Conservation (phyloP, 768 basidiomycete species). For the Mycena kentingensis region DNA sequence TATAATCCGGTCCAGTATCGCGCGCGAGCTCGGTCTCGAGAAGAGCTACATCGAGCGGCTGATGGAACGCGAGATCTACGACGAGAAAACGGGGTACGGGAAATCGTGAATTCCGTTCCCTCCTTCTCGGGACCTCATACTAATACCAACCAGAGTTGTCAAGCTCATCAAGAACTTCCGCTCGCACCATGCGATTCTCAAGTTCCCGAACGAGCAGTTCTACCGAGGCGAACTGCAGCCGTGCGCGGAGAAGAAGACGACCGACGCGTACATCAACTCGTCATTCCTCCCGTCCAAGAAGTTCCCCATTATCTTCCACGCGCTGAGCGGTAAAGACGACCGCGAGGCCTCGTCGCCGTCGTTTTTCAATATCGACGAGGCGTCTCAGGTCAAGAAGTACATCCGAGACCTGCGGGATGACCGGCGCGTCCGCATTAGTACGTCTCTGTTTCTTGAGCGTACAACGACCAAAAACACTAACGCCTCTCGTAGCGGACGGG, state of each 20-base stretch:
- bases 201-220: constrained; percentile 62
- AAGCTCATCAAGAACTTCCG: constrained; percentile 68
- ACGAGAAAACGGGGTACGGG: constrained; percentile 29
- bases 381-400: constrained; percentile 54
- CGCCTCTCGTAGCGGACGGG: constrained; percentile 37
- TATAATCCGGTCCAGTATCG: constrained; percentile 60
- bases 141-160: constrained; percentile 46
- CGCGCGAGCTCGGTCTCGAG: constrained; percentile 57
- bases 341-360: constrained; percentile 71
- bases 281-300: constrained; percentile 43
- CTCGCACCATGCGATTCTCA: constrained; percentile 60
- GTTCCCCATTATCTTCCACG: constrained; percentile 67
- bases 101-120: constrained; percentile 23
- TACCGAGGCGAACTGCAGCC: constrained; percentile 55
- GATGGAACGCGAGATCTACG: constrained; percentile 50
- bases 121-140: neutral
- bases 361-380: constrained; percentile 70
- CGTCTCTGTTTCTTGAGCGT: constrained; percentile 18
- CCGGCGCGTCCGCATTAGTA: constrained; percentile 44
- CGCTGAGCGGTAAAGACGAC: constrained; percentile 59
- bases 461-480: neutral
- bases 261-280: constrained; percentile 42
- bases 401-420: constrained; percentile 39
- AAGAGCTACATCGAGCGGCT: constrained; percentile 64
- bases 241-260: constrained; percentile 45